These are phyloP conservation scores for Sporothrix variecibatus DNA, from an alignment of 2,329 filamentous ascomycete genomes.

Conservation along the genomic window DNA sequence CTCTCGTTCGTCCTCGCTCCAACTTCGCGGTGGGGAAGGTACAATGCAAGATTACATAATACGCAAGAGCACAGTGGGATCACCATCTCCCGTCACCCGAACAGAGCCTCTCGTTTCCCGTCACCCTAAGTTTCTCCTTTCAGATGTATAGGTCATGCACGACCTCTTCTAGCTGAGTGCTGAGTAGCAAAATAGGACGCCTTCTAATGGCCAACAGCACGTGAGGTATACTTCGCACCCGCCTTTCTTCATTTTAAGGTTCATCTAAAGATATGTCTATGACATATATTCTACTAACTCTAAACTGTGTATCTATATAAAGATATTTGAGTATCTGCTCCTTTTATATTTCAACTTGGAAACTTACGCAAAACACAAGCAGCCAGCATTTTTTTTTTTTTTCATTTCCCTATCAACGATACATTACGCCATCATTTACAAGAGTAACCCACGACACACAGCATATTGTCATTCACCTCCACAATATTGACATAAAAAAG, in stretches of 20 bases:
- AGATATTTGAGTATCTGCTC: too few relatives aligned
- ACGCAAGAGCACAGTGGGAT: neutral
- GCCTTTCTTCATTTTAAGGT: neutral
- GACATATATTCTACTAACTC: too few relatives aligned
- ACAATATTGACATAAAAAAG: too few relatives aligned
- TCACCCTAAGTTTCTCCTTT: neutral
- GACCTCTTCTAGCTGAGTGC: neutral
- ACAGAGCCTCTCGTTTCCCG: constrained; percentile 9
- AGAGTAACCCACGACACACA: too few relatives aligned
- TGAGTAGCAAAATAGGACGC: neutral
- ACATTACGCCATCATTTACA: too few relatives aligned
- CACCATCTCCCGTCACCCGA: neutral
- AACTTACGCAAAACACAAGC: too few relatives aligned
- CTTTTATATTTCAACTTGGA: too few relatives aligned
- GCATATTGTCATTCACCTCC: too few relatives aligned
- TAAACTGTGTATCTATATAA: too few relatives aligned
- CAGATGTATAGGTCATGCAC: neutral
- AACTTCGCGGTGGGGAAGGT: neutral
- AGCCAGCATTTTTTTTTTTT: too few relatives aligned
- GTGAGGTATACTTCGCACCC: constrained; percentile 8
- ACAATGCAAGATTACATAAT: neutral
- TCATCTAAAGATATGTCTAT: too few relatives aligned
- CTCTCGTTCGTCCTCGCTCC: neutral
- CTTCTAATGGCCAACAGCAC: neutral
- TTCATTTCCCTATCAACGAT: too few relatives aligned